Conservation (phyloP, 176 grass and related monocot genomes). For the Rhynchospora breviuscula region DNA sequence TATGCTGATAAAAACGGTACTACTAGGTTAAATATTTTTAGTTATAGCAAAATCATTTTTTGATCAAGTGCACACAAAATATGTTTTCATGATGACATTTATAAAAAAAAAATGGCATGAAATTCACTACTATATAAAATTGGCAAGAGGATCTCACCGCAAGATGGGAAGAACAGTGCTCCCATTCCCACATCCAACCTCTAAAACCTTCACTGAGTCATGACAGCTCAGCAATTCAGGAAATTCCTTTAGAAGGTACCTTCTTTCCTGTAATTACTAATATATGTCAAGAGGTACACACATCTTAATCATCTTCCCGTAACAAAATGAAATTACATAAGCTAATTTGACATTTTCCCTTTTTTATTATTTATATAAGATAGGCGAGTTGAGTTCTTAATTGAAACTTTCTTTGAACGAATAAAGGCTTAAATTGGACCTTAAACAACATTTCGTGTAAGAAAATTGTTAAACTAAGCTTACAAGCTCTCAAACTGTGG, state of each 20-base stretch:
- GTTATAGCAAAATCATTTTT: neutral
- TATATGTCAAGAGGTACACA: neutral
- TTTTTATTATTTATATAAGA: neutral
- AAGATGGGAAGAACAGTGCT: conserved; percentile 53
- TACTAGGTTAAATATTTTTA: neutral
- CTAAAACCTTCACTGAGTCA: conserved; percentile 46
- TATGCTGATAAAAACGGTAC: neutral
- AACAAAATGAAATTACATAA: neutral
- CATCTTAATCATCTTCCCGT: neutral
- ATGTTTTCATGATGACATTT: neutral
- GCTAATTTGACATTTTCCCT: neutral
- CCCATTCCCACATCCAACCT: conserved; percentile 89
- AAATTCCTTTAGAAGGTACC: conserved; percentile 90
- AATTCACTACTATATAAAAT: neutral
- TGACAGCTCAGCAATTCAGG: conserved; percentile 51
- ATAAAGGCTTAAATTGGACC: neutral
- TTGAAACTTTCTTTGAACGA: neutral
- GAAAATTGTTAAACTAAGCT: neutral
- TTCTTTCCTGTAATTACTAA: conserved; percentile 59
- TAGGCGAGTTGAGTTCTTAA: neutral
- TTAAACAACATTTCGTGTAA: neutral
- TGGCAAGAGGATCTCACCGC: conserved; percentile 28
- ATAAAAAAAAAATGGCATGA: neutral
- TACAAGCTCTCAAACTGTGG: neutral
- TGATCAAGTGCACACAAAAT: too few relatives aligned